Conservation (phyloP, 768 basidiomycete species). For the Leccinum olivaceopallidum region DNA sequence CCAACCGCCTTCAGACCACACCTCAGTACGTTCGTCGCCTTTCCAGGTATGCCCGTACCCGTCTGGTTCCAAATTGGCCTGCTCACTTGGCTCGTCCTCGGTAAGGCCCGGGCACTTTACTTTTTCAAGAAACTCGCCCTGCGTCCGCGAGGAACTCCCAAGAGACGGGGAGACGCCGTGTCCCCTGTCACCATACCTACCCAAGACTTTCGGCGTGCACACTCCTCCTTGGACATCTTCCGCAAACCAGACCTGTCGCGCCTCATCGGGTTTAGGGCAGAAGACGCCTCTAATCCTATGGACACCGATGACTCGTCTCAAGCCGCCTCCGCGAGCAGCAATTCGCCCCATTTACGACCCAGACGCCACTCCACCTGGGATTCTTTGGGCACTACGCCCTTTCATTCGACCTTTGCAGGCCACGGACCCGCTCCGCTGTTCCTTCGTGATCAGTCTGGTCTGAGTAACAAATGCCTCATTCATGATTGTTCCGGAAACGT, state of each 20-base stretch:
- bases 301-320: constrained; percentile 35
- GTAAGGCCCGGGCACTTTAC: constrained; percentile 36
- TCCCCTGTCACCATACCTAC: constrained; percentile 25
- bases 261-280: constrained; percentile 25
- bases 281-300: constrained; percentile 25
- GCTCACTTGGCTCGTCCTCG: constrained; percentile 1
- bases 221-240: constrained; percentile 37
- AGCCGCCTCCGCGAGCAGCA: constrained; percentile 27
- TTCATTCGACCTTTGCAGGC: constrained; percentile 14
- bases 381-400: constrained; percentile 7
- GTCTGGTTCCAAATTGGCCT: constrained; percentile 18
- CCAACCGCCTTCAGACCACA: constrained; percentile 23
- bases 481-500: constrained; percentile 8
- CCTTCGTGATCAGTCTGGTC: constrained; percentile 12
- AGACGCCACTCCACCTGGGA: constrained; percentile 29
- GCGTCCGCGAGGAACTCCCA: constrained; percentile 34
- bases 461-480: background rate
- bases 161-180: constrained; percentile 30
- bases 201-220: constrained; percentile 27
- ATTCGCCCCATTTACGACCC: constrained; percentile 19
- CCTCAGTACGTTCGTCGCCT: constrained; percentile 22
- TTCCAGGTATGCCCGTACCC: constrained; percentile 29
- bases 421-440: constrained; percentile 12
- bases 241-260: constrained; percentile 27
- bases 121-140: constrained; percentile 40